Evolutionary conservation across 352 stramenopile genomes (phyloP), one percentile per base, ranked within the genome.

Genomic region (Phytopythium litorale): DNA sequence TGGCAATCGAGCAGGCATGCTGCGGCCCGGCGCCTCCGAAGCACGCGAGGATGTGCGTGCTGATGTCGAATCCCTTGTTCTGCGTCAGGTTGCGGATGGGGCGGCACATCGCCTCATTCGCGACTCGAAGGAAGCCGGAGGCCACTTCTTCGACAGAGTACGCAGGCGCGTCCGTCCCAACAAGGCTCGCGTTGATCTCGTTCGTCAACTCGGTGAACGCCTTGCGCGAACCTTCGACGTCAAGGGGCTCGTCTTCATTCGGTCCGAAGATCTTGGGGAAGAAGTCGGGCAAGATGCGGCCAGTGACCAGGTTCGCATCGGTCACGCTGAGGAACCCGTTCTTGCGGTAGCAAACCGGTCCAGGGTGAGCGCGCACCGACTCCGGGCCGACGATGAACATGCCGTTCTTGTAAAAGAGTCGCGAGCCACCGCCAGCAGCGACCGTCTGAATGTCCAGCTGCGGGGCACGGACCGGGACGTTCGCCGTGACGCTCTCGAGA

Each of bases 391-490:
- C 98, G 11, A 98, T 83, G 70, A 99, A 99, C 61, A 99, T 91
- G 23, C 96, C 94, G 63, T 96, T 97, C 73, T 96, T 88, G 77
- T 98, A 97, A 72, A 99, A 99, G 5, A 99, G 83, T 2, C 97
- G 80, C 25, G 85, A 98, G 40, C 98, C 98, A 56, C 98, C 98
- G 57, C 97, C 97, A 13, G 98, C 98, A 40, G 97, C 97, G 25
- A 99, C 97, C 0, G 98, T 99, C 70, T 99, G 96, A 76, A 99
- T 99, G 66, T 99, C 97, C 19, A 99, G 76, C 72, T 99, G 97
- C 13, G 98, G 97, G 0, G 91, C 92, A 69, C 98, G 97, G 63
- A 99, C 98, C 7, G 92, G 97, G 5, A 99, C 94, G 28, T 98
- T 98, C 3, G 97, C 98, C 9, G 97, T 99, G 42, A 97, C 96